These are phyloP conservation scores for Metarhizium guizhouense DNA, from an alignment of 2,329 filamentous ascomycete species.

Conservation along the genomic window DNA sequence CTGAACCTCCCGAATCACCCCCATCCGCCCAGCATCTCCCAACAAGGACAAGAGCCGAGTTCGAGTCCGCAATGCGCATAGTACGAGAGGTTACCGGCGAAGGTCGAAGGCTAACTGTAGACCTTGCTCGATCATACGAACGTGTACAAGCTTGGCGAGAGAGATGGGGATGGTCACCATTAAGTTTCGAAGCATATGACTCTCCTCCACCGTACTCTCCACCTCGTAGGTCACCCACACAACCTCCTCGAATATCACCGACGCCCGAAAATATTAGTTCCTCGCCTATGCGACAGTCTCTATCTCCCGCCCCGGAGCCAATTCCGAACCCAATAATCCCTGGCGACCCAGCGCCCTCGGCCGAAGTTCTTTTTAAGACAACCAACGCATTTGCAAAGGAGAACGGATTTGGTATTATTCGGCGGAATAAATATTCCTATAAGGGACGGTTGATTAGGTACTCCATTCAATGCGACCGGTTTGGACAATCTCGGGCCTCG, in stretches of 20 bases:
- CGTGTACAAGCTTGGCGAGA: neutral
- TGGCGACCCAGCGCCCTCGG: neutral
- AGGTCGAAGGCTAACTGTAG: constrained; percentile 1
- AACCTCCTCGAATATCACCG: neutral
- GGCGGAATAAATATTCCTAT: constrained; percentile 1
- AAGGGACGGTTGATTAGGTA: constrained; percentile 5
- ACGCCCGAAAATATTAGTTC: neutral
- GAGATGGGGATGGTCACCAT: too few species aligned
- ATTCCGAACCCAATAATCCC: constrained; percentile 8
- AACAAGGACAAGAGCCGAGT: neutral
- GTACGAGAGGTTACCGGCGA: constrained; percentile 1
- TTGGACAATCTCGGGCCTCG: constrained; percentile 1
- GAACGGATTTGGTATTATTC: constrained; percentile 5
- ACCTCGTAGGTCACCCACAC: neutral
- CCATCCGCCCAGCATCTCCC: neutral
- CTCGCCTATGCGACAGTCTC: neutral
- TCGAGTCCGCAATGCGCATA: neutral
- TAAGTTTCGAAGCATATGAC: constrained; percentile 4
- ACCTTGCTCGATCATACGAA: constrained; percentile 2
- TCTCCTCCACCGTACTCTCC: constrained; percentile 7
- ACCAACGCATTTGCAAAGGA: constrained; percentile 5
- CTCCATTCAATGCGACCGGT: constrained; percentile 8
- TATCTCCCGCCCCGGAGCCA: neutral
- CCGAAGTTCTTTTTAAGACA: neutral
- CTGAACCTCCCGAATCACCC: neutral